Evolutionary conservation across 805 yeast genomes (phyloP).

Genomic region (Henningerozyma blattae): DNA sequence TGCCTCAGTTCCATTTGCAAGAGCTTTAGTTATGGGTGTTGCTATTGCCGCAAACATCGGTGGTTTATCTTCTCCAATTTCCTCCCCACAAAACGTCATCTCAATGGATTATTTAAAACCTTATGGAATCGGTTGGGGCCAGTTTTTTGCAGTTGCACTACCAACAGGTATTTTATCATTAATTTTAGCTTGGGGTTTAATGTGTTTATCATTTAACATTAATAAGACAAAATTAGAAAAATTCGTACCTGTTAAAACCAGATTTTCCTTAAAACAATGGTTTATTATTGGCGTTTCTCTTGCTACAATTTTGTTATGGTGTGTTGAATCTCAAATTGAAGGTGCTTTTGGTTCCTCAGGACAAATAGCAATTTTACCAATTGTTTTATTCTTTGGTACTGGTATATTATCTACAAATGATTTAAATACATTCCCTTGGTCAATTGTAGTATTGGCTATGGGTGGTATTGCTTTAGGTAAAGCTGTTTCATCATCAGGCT

Average conservation of each 20-base stretch:
- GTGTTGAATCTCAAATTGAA: constrained; percentile 66
- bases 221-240: constrained; percentile 36
- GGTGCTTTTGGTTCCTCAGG: constrained; percentile 84
- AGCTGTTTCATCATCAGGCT: constrained; percentile 86
- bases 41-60: constrained; percentile 89
- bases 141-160: constrained; percentile 81
- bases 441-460: constrained; percentile 90
- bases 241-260: constrained; percentile 42
- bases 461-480: constrained; percentile 94
- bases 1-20: constrained; percentile 65
- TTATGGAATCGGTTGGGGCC: constrained; percentile 61
- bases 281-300: constrained; percentile 60
- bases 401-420: constrained; percentile 77
- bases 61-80: constrained; percentile 94
- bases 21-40: constrained; percentile 77
- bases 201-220: constrained; percentile 43
- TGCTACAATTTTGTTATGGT: constrained; percentile 77
- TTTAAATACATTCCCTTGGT: constrained; percentile 92
- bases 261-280: constrained; percentile 60
- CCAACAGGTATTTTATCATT: constrained; percentile 63
- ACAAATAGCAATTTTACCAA: constrained; percentile 75
- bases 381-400: constrained; percentile 78
- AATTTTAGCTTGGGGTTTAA: constrained; percentile 57
- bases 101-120: constrained; percentile 76
- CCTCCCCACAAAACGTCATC: constrained; percentile 90